Base-by-base conservation (phyloP, 2,329 filamentous ascomycete genomes). In the Hypoxylon sp. region DNA sequence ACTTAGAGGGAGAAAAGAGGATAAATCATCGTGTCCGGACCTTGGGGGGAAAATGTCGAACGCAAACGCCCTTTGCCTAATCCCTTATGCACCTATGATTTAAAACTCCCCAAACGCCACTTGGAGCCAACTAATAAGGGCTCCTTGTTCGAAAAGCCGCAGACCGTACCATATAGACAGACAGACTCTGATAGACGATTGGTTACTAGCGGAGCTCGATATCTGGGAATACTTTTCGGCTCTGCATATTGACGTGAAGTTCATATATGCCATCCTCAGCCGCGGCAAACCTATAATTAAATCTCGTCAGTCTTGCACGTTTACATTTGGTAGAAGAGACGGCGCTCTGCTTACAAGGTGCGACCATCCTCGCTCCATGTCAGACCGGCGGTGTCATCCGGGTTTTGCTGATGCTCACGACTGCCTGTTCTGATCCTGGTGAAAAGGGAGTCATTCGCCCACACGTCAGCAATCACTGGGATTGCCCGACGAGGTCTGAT, bases 241-340 rank as follows among this genome's bases (percentile, higher is more conserved):
- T 84, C 52, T 86, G 83, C 17, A 89, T 73, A 75, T 93, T 89
- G 70, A 94, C 84, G 34, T 85, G 86, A 73, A 93, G 88, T 79
- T 94, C 91, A 74, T 93, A 93, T 59, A 94, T 90, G 61, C 92
- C 92, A 71, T 92, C 89, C 75, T 93, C 89, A 34, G 88, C 86
- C 19, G 86, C 89, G 43, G 90, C 82, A 72, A 86, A 90, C 60
- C 89, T 91, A 56, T 3, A 19, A 41, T 13, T 19, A 6, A 6
- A 25, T 21, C n/a, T 17, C 9, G 63, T 34, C 17, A 50, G 73
- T 77, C 58, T 77, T 76, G 62, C 51, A 49, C 49, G 23, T 48
- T 43, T 6, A 5, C n/a, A 30, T 43, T 60, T 5, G 2, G 53
- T 56, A 63, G 41, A 9, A 48, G 49, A 57, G 49, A 57, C 19